A percentile compares a stretch with the other conserved stretches of the same genome.
Conservation (phyloP, 2,329 filamentous ascomycete genomes). For the Fusarium nurragi region DNA sequence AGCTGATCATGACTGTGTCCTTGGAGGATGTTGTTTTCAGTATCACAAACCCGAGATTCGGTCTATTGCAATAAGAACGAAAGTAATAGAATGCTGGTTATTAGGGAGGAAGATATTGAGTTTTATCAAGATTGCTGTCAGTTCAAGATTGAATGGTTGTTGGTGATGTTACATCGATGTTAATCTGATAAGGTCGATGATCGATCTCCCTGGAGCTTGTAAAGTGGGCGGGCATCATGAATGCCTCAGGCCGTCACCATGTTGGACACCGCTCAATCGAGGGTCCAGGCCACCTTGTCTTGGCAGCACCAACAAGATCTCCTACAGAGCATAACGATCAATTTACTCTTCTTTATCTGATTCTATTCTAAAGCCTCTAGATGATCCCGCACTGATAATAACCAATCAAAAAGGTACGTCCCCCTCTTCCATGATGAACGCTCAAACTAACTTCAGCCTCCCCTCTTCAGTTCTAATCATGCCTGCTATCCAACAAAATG, state of each 20-base stretch:
- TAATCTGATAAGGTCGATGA: slow-evolving; percentile 7
- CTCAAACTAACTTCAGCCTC: slow-evolving; percentile 4
- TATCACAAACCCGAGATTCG: background rate
- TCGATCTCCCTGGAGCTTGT: slow-evolving; percentile 10
- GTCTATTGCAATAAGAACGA: background rate
- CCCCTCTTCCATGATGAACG: slow-evolving; percentile 19
- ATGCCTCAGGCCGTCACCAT: slow-evolving; percentile 17
- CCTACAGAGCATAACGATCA: background rate
- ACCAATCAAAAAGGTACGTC: slow-evolving; percentile 14
- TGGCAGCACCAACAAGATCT: slow-evolving; percentile 19
- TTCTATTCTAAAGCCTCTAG: background rate
- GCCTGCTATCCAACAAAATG: slow-evolving; percentile 27
- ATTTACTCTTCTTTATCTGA: slow-evolving; percentile 5
- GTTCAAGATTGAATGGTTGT: background rate
- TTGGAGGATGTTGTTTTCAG: background rate
- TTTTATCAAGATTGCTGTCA: background rate
- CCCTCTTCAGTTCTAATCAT: slow-evolving; percentile 16
- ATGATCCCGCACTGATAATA: slow-evolving; percentile 13
- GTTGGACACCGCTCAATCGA: slow-evolving; percentile 21
- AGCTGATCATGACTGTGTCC: background rate
- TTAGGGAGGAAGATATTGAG: background rate
- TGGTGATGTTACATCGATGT: background rate
- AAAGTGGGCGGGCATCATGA: slow-evolving; percentile 20
- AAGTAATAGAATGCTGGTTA: too few species aligned
- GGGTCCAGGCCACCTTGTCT: slow-evolving; percentile 22